Evolutionary conservation across 371 early-diverging fungal species (phyloP).

Genomic region (Scutellospora calospora): DNA sequence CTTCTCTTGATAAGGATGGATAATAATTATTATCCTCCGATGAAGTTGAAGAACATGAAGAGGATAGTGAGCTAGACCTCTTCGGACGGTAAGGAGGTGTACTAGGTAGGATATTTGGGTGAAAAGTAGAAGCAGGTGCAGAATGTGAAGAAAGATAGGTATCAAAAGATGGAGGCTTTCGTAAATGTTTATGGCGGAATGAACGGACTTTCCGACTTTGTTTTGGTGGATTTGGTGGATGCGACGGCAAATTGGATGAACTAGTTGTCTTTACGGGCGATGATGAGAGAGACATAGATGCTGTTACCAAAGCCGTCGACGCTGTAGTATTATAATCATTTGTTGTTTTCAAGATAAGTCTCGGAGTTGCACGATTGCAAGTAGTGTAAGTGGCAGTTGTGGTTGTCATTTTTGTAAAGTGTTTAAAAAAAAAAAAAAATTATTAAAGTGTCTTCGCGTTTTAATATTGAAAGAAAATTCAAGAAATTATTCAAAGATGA

Average conservation of each 20-base stretch:
- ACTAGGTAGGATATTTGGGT: neutral
- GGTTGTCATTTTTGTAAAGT: no score
- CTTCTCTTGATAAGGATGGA: neutral
- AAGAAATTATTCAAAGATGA: no score
- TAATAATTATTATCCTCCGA: neutral
- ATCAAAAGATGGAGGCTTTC: constrained; percentile 32
- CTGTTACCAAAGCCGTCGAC: neutral
- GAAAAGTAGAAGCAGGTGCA: no score
- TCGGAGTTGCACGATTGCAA: neutral
- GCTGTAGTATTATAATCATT: neutral
- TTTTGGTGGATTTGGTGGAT: neutral
- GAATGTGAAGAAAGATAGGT: neutral
- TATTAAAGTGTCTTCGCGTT: no score
- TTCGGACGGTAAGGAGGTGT: neutral
- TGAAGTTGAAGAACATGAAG: constrained; percentile 7
- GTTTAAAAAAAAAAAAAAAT: no score
- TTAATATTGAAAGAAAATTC: no score
- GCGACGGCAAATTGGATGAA: neutral
- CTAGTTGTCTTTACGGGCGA: neutral
- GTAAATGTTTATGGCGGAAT: constrained; percentile 18
- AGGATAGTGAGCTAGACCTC: neutral
- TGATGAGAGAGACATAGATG: neutral
- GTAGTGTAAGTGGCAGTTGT: no score
- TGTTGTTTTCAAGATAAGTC: constrained; percentile 3
- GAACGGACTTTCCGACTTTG: neutral